Evolutionary conservation across 75 land plant genomes (phyloP), one percentile per base, ranked within the genome.

Genomic region (Isoetes taiwanensis): DNA sequence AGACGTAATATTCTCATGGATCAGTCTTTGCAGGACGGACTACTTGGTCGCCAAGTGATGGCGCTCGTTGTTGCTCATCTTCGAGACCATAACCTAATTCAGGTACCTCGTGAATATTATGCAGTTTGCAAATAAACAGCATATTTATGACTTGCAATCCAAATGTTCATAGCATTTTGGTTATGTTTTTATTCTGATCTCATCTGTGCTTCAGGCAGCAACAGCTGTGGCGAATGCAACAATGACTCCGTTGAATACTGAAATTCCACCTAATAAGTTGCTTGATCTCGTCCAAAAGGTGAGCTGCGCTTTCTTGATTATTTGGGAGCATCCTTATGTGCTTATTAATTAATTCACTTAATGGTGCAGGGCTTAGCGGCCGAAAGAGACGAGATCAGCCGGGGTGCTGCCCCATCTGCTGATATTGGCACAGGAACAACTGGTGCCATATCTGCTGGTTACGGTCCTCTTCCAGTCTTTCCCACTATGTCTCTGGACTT

Each of bases 341-440:
- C n/a, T n/a, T n/a, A n/a, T n/a, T n/a, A n/a, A n/a, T n/a, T n/a
- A n/a, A n/a, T n/a, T n/a, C n/a, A n/a, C n/a, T n/a, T n/a, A n/a
- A n/a, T n/a, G n/a, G 32, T 29, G 63, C 76, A 90, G 93, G 93
- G 87, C 33, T 76, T 90, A 67, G 73, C 84, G 60, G 97, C 64
- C 43, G 96, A 90, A 57, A 79, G 72, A 62, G 82, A 75, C 29
- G 96, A 78, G 46, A 37, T 46, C 12, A 9, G 70, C 27, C 73
- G 58, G 23, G 66, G 70, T 46, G 56, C 60, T 39, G 32, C 41
- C 35, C 43, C 65, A 3, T 28, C 64, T 54, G 34, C 32, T 43
- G n/a, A 29, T 16, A 41, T 55, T 33, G 85, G 74, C 33, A 34
- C 56, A 2, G 55, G 64, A 20, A 11, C 63, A 53, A 52, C 23